Evolutionary conservation across 1,284 basidiomycete species (phyloP).

Genomic region (Austropuccinia psidii): DNA sequence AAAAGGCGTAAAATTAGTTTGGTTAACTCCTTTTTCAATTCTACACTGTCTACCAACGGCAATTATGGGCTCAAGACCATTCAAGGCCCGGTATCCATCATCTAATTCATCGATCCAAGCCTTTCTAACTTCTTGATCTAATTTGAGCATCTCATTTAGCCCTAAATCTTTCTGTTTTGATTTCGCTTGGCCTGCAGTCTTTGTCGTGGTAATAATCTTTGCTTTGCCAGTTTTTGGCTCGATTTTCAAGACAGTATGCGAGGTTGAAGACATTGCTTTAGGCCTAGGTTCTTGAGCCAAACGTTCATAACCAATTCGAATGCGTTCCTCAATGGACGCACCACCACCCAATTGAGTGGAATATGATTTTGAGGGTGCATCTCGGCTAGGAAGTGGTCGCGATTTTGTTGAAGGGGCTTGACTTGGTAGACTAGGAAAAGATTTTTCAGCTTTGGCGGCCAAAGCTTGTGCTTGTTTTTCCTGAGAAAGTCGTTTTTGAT

Average conservation of each 20-base stretch:
- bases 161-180: background rate
- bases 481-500: constrained; percentile 2
- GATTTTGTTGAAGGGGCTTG: background rate
- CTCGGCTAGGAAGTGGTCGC: background rate
- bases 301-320: constrained; percentile 6
- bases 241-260: background rate
- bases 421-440: constrained; percentile 7
- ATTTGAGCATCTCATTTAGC: too few relatives aligned
- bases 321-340: background rate
- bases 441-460: constrained; percentile 6
- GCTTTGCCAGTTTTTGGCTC: background rate
- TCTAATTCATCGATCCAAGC: too few relatives aligned
- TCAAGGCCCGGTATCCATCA: too few relatives aligned
- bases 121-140: too few relatives aligned
- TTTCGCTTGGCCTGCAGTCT: background rate
- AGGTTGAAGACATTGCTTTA: too few relatives aligned
- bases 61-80: too few relatives aligned
- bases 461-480: constrained; percentile 2
- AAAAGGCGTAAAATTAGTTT: too few relatives aligned
- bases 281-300: background rate
- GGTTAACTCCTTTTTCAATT: too few relatives aligned
- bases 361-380: background rate
- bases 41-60: too few relatives aligned
- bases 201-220: constrained; percentile 3
- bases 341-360: background rate